Evolutionary conservation across 768 basidiomycete species (phyloP).

Genomic region (Leccinum longicurvipes): DNA sequence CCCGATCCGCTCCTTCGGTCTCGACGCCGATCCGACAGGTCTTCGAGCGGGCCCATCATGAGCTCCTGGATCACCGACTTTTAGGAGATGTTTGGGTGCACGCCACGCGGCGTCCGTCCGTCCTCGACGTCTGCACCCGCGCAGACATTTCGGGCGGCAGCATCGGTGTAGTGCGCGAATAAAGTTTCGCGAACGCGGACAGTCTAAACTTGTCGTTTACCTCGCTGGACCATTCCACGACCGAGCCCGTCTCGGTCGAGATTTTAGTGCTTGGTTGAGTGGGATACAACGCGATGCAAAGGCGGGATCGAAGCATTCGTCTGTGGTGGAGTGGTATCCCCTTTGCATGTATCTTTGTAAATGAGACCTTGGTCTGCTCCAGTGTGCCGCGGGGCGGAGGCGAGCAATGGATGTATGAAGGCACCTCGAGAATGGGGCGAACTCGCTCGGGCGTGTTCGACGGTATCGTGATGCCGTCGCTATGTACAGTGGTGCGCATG

Average conservation of each 20-base stretch:
- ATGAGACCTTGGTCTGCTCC: conserved; percentile 64
- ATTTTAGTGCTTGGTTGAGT: conserved; percentile 30
- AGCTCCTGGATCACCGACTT: conserved; percentile 49
- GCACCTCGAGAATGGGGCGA: background rate
- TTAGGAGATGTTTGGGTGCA: conserved; percentile 61
- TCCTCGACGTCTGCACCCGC: too few species aligned
- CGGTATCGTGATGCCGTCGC: conserved; percentile 56
- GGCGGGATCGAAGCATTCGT: conserved; percentile 78
- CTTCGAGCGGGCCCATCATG: conserved; percentile 45
- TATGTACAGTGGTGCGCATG: conserved; percentile 78
- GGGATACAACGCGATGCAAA: conserved; percentile 24
- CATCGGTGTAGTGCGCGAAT: conserved; percentile 43
- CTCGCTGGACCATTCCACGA: conserved; percentile 80
- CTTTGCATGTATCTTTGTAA: conserved; percentile 80
- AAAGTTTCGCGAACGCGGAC: conserved; percentile 60
- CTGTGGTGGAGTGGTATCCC: conserved; percentile 92
- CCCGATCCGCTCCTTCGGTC: conserved; percentile 65
- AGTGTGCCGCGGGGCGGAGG: conserved; percentile 41
- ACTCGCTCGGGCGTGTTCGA: conserved; percentile 79
- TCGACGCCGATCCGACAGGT: conserved; percentile 84
- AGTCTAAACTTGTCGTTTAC: conserved; percentile 89
- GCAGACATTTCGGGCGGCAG: conserved; percentile 21
- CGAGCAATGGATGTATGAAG: background rate
- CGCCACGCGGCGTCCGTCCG: conserved; percentile 21
- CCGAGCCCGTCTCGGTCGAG: conserved; percentile 73